phyloP scores from a whole-genome alignment of 352 stramenopile genomes.

The Phytophthora ohioensis region DNA sequence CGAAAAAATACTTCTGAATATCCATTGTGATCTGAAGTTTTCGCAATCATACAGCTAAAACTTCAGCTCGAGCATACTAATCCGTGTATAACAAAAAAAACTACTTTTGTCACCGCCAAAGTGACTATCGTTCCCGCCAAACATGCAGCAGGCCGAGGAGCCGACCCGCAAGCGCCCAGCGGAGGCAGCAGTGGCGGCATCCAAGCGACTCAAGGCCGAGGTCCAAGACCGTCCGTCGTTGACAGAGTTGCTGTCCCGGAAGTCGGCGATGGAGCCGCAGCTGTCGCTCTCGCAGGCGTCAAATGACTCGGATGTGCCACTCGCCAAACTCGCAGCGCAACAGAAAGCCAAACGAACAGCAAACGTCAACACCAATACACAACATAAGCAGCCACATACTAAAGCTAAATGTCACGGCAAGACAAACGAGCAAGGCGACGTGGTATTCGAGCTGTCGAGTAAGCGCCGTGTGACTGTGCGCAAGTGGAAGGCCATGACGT shows the following conservation, averaged over 20 bases:
- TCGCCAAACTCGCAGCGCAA: constrained; percentile 20
- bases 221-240: constrained; percentile 18
- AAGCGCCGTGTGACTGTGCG: constrained; percentile 71
- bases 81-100: neutral
- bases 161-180: constrained; percentile 33
- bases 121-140: constrained; percentile 15
- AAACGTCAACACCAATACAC: constrained; percentile 6
- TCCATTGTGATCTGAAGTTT: too few species aligned
- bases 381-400: neutral
- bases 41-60: too few species aligned
- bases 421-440: constrained; percentile 29
- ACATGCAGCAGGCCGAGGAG: constrained; percentile 25
- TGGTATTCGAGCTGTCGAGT: constrained; percentile 61
- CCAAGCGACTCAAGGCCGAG: constrained; percentile 34
- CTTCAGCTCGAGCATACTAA: neutral
- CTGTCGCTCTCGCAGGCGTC: constrained; percentile 27
- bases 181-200: neutral
- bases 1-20: neutral
- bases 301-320: constrained; percentile 30
- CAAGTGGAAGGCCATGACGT: constrained; percentile 56
- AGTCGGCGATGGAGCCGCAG: constrained; percentile 23
- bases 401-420: neutral
- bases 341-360: constrained; percentile 29
- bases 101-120: constrained; percentile 11
- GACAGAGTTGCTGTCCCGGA: constrained; percentile 34